phyloP scores from a whole-genome alignment of 495 filamentous ascomycete species.

The Ramalina peruviana region DNA sequence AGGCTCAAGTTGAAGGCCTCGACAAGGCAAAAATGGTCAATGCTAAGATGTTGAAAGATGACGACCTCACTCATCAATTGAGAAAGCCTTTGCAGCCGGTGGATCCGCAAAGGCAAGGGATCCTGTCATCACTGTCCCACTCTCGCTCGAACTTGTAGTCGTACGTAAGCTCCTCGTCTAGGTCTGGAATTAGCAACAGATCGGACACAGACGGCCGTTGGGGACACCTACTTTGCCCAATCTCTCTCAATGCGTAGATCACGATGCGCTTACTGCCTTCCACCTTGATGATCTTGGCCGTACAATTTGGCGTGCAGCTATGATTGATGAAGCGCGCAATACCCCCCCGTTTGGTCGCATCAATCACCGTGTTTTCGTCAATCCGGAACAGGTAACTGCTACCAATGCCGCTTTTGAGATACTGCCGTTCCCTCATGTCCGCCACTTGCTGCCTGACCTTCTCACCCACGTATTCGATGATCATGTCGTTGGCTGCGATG shows the following conservation, averaged over 20 bases:
- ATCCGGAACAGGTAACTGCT: slow-evolving; percentile 97
- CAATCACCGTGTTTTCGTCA: slow-evolving; percentile 92
- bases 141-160: slow-evolving; percentile 99
- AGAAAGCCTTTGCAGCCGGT: slow-evolving; percentile 96
- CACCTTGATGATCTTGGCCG: slow-evolving; percentile 98
- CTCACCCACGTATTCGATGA: slow-evolving; percentile 98
- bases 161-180: slow-evolving; percentile 97
- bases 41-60: not conserved
- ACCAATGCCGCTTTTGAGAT: slow-evolving; percentile 91
- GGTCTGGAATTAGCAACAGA: not conserved
- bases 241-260: slow-evolving; percentile 93
- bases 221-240: slow-evolving; percentile 66
- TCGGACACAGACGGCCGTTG: not conserved
- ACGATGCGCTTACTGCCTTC: slow-evolving; percentile 98
- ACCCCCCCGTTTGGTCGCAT: slow-evolving; percentile 94
- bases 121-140: slow-evolving; percentile 83
- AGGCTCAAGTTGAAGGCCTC: too few relatives aligned
- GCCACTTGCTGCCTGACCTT: slow-evolving; percentile 93
- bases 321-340: slow-evolving; percentile 99
- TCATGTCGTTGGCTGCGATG: slow-evolving; percentile 96
- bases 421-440: slow-evolving; percentile 80
- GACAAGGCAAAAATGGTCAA: not conserved
- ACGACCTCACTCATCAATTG: slow-evolving; percentile 44
- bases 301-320: slow-evolving; percentile 95
- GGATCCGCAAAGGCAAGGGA: slow-evolving; percentile 92